Conservation (phyloP, 1,284 basidiomycete species). For the Boletus holoroseus region DNA sequence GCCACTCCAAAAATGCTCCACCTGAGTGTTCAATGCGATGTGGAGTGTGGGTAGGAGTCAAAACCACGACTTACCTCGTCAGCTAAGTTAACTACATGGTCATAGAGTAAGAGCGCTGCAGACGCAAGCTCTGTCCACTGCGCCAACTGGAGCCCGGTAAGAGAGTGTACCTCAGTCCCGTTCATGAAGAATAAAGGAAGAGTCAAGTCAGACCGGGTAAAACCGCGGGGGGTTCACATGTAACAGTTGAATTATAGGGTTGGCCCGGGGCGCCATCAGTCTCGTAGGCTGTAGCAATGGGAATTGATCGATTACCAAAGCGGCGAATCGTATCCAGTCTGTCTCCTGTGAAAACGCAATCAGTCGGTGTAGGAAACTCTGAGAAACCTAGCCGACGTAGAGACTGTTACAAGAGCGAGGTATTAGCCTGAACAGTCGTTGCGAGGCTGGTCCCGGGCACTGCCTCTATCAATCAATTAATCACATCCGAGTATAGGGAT, state of each 20-base stretch:
- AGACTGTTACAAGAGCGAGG: background rate
- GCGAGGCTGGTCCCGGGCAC: background rate
- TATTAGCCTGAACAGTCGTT: background rate
- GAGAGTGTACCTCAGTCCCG: background rate
- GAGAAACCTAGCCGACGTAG: background rate
- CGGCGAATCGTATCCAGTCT: background rate
- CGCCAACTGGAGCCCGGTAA: background rate
- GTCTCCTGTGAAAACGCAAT: background rate
- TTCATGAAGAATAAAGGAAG: conserved; percentile 7
- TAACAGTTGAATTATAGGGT: conserved; percentile 2
- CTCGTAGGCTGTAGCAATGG: background rate
- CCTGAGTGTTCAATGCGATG: background rate
- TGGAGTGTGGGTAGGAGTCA: background rate
- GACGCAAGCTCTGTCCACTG: conserved; percentile 5
- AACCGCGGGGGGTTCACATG: background rate
- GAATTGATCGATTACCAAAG: background rate
- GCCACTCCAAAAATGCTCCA: conserved; percentile 16
- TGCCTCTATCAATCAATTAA: background rate
- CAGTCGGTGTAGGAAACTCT: background rate
- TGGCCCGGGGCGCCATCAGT: background rate
- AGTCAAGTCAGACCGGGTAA: background rate
- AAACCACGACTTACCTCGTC: conserved; percentile 13
- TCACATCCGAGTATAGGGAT: no score
- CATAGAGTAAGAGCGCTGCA: conserved; percentile 22
- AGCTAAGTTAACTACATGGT: conserved; percentile 15